A percentile compares a stretch with the other conserved stretches of the same genome.
Conservation (phyloP, 2,329 filamentous ascomycete genomes). For the Sphaerostilbella broomeana region DNA sequence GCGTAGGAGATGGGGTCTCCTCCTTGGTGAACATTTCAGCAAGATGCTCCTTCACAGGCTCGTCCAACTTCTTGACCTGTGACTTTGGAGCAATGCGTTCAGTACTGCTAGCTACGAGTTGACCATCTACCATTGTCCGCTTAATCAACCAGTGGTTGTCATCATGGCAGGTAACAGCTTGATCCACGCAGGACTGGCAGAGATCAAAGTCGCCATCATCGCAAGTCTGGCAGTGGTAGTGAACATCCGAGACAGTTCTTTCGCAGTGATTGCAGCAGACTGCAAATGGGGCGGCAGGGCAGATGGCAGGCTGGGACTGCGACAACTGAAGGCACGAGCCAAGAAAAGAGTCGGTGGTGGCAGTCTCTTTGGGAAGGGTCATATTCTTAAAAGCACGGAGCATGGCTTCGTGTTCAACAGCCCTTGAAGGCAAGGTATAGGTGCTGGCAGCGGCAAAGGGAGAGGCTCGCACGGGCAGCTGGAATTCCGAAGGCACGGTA, state of each 20-base stretch:
- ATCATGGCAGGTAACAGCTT: slow-evolving; percentile 70
- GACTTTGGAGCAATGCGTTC: slow-evolving; percentile 67
- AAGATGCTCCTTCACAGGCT: slow-evolving; percentile 20
- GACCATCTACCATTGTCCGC: slow-evolving; percentile 70
- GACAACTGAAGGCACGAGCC: slow-evolving; percentile 1
- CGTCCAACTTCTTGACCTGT: slow-evolving; percentile 26
- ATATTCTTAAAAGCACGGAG: not conserved
- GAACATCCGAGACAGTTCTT: slow-evolving; percentile 66
- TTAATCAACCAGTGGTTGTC: slow-evolving; percentile 91
- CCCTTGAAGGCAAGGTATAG: too few species aligned
- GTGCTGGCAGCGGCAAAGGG: not conserved
- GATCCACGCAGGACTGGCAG: slow-evolving; percentile 70
- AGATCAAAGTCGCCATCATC: slow-evolving; percentile 93
- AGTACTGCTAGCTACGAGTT: slow-evolving; percentile 77
- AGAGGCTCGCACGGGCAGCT: slow-evolving; percentile 5
- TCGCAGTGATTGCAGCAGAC: slow-evolving; percentile 95
- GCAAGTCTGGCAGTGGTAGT: slow-evolving; percentile 93
- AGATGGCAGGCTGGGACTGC: slow-evolving; percentile 1
- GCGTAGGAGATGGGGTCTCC: too few species aligned
- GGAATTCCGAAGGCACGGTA: slow-evolving; percentile 6
- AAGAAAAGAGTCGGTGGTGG: slow-evolving; percentile 9
- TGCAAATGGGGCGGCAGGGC: slow-evolving; percentile 48
- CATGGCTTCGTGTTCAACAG: slow-evolving; percentile 10
- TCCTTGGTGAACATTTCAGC: too few species aligned
- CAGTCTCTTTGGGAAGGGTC: too few species aligned